Conservation (phyloP, 345 rosid genomes). For the Hibiscus tridactylites region DNA sequence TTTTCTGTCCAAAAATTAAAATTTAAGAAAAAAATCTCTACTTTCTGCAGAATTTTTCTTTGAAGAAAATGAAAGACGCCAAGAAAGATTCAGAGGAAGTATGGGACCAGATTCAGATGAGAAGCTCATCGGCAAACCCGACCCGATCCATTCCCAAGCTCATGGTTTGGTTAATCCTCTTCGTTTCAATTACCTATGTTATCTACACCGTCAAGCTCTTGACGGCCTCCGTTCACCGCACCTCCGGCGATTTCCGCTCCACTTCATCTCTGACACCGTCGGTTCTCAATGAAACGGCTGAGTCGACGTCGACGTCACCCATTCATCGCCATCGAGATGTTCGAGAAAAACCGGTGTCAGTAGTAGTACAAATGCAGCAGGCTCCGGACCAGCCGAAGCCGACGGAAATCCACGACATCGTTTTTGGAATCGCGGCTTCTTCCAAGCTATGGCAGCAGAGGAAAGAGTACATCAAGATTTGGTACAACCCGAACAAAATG, state of each 20-base stretch:
- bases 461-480: slow-evolving; percentile 83
- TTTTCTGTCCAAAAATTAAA: not conserved
- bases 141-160: slow-evolving; percentile 52
- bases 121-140: slow-evolving; percentile 27
- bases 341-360: slow-evolving; percentile 2
- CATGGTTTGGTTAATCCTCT: slow-evolving; percentile 58
- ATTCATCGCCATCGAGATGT: slow-evolving; percentile 7
- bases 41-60: not conserved
- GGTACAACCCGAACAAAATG: slow-evolving; percentile 66
- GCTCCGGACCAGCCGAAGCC: not conserved
- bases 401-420: slow-evolving; percentile 57
- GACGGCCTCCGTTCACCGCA: slow-evolving; percentile 30
- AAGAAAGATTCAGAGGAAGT: slow-evolving; percentile 51
- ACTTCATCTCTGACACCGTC: slow-evolving; percentile 12
- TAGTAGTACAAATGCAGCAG: not conserved
- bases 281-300: slow-evolving; percentile 19
- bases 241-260: slow-evolving; percentile 10
- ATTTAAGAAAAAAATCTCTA: not conserved
- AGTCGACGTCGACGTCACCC: not conserved
- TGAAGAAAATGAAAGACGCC: slow-evolving; percentile 22
- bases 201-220: slow-evolving; percentile 83
- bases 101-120: slow-evolving; percentile 49
- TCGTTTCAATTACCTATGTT: slow-evolving; percentile 59
- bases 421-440: slow-evolving; percentile 91
- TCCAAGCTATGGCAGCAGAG: slow-evolving; percentile 83